These are phyloP conservation scores for Wickerhamiella infanticola DNA, from an alignment of 1,139 yeast genomes.

Conservation along the genomic window DNA sequence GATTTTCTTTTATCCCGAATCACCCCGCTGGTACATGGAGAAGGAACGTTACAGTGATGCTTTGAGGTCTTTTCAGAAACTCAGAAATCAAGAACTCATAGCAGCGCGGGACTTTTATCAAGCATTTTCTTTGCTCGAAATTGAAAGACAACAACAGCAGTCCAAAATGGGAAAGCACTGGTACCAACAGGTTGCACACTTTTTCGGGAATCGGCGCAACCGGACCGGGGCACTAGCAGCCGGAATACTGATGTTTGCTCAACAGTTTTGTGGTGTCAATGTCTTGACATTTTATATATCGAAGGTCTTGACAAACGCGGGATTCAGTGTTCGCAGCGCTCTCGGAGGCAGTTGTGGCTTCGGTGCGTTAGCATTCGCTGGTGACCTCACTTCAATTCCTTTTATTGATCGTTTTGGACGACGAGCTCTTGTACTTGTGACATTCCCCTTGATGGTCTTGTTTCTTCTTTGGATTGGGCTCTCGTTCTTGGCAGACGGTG, in stretches of 20 bases:
- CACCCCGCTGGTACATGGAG: conserved; percentile 51
- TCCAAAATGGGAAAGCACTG: conserved; percentile 5
- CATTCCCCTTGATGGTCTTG: conserved; percentile 60
- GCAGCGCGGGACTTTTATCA: conserved; percentile 1
- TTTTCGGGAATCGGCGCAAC: conserved; percentile 54
- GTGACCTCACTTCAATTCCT: conserved; percentile 49
- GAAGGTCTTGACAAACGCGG: conserved; percentile 40
- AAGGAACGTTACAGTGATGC: not conserved
- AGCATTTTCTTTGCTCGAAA: not conserved
- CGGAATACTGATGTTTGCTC: conserved; percentile 76
- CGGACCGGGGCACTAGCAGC: conserved; percentile 72
- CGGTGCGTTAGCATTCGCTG: conserved; percentile 63
- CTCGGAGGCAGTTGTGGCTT: conserved; percentile 72
- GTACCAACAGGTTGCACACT: conserved; percentile 28
- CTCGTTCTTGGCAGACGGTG: conserved; percentile 3
- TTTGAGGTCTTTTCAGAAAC: not conserved
- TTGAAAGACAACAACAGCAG: not conserved
- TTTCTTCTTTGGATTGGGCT: conserved; percentile 44
- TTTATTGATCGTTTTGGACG: conserved; percentile 51
- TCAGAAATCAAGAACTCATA: not conserved
- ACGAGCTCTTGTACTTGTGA: conserved; percentile 38
- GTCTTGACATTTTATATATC: conserved; percentile 58
- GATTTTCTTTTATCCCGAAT: conserved; percentile 43
- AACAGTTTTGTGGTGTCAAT: conserved; percentile 83
- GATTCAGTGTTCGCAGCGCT: conserved; percentile 22